A percentile compares a stretch with the other conserved stretches of the same genome.
phyloP scores from a whole-genome alignment of 2,329 filamentous ascomycete species.

The Lachnellula occidentalis region DNA sequence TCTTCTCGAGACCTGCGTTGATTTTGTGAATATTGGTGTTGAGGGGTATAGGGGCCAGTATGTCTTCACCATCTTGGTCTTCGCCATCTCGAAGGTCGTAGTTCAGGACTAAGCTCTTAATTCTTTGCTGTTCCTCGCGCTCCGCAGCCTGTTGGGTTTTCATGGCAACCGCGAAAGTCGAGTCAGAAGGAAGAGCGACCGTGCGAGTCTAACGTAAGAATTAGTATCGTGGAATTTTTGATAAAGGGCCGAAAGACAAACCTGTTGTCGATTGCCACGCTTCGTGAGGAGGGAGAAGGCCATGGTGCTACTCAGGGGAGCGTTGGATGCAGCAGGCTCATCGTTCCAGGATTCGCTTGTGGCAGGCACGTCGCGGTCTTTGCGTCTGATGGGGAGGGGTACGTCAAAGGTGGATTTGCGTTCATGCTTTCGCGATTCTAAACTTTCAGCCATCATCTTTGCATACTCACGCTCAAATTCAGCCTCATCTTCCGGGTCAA shows the following conservation, averaged over 20 bases:
- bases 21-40: slow-evolving; percentile 48
- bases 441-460: slow-evolving; percentile 96
- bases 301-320: slow-evolving; percentile 60
- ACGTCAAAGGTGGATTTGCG: slow-evolving; percentile 93
- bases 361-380: slow-evolving; percentile 53
- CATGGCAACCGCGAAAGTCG: slow-evolving; percentile 93
- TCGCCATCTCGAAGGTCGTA: slow-evolving; percentile 87
- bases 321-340: slow-evolving; percentile 31
- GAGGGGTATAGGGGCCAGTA: slow-evolving; percentile 38
- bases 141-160: slow-evolving; percentile 92
- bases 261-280: slow-evolving; percentile 91
- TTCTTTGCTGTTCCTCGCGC: slow-evolving; percentile 92
- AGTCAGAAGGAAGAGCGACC: slow-evolving; percentile 85
- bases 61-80: slow-evolving; percentile 66
- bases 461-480: slow-evolving; percentile 98
- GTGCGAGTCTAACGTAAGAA: slow-evolving; percentile 65
- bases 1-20: slow-evolving; percentile 52
- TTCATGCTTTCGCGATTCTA: slow-evolving; percentile 93
- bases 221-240: slow-evolving; percentile 8
- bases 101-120: slow-evolving; percentile 95
- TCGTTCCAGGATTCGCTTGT: slow-evolving; percentile 36
- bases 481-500: slow-evolving; percentile 89
- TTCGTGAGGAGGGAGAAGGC: slow-evolving; percentile 95
- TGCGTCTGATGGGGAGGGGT: slow-evolving; percentile 82
- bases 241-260: slow-evolving; percentile 33